Evolutionary conservation across 495 filamentous ascomycete genomes (phyloP), one percentile per base, ranked within the genome.

Genomic region (Pseudotulostoma volvatum): DNA sequence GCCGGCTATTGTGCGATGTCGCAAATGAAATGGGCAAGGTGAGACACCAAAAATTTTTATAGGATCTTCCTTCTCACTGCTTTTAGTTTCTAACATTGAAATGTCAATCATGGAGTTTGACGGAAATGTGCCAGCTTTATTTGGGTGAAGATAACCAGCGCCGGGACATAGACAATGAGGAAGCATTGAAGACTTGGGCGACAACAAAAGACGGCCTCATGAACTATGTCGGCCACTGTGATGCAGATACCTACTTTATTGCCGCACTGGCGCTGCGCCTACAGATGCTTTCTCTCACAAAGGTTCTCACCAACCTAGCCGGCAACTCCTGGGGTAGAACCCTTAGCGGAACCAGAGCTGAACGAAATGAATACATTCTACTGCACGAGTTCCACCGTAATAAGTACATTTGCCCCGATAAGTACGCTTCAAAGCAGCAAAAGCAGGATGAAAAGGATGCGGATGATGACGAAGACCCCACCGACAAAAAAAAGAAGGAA

Each of bases 251-350:
- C 3, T 93, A 85, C 54, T 97, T 90, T 62, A 80, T 96, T 46
- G 80, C 87, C 13, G 90, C 90, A 4, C 59, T 97, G 41, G 84
- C 86, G 3, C 51, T 97, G 33, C 75, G 79, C 35, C 73, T 85
- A 3, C 90, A 97, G 58, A 84, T 96, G 69, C 68, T 97, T 25
- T 81, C 90, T 18, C 68, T 97, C 30, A 92, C 85, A 11, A 96
- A 93, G 54, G 80, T 94, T 30, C 69, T 97, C 41, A 97, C 90
- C 13, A 95, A 97, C 50, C 70, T 96, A 50, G 90, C 90, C 31
- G 90, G 90, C 42, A 97, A 97, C 56, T 96, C 90, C 8, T 97
- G 90, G 90, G 92, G 88, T 38, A 74, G 90, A 52, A 97, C 90
- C 0, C 64, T 97, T 9, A 93, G 82, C 34, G 90, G 90, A 49